A percentile compares a stretch with the other conserved stretches of the same genome.
Evolutionary conservation across 1,284 basidiomycete species (phyloP).

Genomic region (Inonotus hispidus): DNA sequence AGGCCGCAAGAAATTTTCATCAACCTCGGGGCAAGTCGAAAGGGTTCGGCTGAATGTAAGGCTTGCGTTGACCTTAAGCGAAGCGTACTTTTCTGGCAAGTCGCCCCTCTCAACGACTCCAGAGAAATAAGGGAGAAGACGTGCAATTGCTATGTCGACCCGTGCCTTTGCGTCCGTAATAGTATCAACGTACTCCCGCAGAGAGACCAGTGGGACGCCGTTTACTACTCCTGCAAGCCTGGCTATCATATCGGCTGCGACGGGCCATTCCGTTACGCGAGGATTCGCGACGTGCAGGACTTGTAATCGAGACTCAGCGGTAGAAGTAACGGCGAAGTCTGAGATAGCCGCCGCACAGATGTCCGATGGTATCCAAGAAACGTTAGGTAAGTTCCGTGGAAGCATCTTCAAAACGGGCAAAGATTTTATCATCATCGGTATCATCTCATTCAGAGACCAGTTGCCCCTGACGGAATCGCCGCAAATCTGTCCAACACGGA

Average conservation of each 20-base stretch:
- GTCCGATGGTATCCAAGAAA: constrained; percentile 21
- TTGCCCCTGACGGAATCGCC: constrained; percentile 16
- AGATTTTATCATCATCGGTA: constrained; percentile 20
- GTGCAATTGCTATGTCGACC: neutral
- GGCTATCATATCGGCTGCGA: constrained; percentile 1
- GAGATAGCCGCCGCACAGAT: constrained; percentile 17
- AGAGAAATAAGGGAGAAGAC: constrained; percentile 18
- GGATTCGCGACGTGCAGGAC: constrained; percentile 20
- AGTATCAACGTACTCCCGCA: neutral
- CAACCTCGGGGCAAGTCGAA: constrained; percentile 11
- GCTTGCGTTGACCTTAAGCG: constrained; percentile 8
- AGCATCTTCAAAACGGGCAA: constrained; percentile 11
- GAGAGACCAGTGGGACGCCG: neutral
- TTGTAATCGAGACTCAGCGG: neutral
- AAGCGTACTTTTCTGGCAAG: constrained; percentile 2
- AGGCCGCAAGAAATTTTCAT: neutral
- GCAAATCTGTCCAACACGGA: constrained; percentile 21
- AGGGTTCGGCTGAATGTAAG: constrained; percentile 5
- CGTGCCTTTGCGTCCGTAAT: neutral
- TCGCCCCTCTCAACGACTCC: neutral
- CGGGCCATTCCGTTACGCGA: constrained; percentile 9
- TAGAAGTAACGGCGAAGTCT: constrained; percentile 9
- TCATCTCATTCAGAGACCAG: constrained; percentile 20
- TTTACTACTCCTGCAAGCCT: neutral
- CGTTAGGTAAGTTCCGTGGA: constrained; percentile 16